Evolutionary conservation across 306 rosid species (phyloP).

Genomic region (Pyrus betulifolia): DNA sequence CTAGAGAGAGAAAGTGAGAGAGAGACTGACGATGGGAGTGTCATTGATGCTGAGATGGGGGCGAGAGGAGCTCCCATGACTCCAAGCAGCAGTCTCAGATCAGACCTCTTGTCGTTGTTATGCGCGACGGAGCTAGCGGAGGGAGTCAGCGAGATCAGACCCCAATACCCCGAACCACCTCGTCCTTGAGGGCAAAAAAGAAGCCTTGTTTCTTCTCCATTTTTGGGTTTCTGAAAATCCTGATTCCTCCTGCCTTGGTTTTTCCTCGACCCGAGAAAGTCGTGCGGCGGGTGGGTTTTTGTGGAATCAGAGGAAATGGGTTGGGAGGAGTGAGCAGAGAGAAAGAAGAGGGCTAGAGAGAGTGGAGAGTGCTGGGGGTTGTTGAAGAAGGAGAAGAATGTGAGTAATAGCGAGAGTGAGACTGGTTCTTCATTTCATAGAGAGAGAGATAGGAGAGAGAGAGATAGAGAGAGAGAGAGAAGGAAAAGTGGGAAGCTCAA

Average conservation of each 20-base stretch:
- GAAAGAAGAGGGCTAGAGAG: background rate
- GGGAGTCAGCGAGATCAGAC: slow-evolving; percentile 43
- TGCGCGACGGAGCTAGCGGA: slow-evolving; percentile 41
- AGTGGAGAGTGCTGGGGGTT: background rate
- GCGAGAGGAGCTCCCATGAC: slow-evolving; percentile 98
- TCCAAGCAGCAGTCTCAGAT: slow-evolving; percentile 84
- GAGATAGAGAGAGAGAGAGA: background rate
- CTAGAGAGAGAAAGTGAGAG: background rate
- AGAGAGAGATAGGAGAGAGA: background rate
- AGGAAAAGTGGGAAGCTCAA: background rate
- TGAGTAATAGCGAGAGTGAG: background rate
- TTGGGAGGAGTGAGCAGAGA: background rate
- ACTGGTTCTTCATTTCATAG: slow-evolving; percentile 6
- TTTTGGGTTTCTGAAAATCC: background rate
- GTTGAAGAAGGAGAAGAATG: background rate
- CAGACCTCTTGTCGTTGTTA: slow-evolving; percentile 50
- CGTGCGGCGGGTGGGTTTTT: background rate
- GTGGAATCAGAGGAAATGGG: background rate
- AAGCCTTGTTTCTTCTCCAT: slow-evolving; percentile 94
- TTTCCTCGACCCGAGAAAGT: background rate
- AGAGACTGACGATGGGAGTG: slow-evolving; percentile 75
- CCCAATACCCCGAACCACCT: slow-evolving; percentile 65
- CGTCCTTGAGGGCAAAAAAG: slow-evolving; percentile 80
- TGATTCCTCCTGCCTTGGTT: background rate
- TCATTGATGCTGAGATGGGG: slow-evolving; percentile 92